A percentile compares a stretch with the other conserved stretches of the same genome.
These are phyloP conservation scores for Quercus phellos DNA, from an alignment of 331 rosid species.

Conservation along the genomic window DNA sequence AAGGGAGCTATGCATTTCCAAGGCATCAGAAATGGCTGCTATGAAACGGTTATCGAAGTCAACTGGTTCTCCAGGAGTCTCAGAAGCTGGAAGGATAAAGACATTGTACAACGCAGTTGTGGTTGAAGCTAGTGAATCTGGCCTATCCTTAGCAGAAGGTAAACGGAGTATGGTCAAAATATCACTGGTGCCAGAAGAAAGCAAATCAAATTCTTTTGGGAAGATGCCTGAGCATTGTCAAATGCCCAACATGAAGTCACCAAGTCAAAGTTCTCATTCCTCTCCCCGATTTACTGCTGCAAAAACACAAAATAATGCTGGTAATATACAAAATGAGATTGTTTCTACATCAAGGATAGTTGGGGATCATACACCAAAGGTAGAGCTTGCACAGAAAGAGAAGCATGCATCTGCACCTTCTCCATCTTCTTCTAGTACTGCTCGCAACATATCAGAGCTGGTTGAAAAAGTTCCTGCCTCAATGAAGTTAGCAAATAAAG, in stretches of 20 bases:
- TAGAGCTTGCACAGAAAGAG: slow-evolving; percentile 41
- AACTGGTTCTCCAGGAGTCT: slow-evolving; percentile 59
- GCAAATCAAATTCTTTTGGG: slow-evolving; percentile 29
- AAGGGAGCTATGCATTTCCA: slow-evolving; percentile 82
- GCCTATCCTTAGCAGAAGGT: slow-evolving; percentile 33
- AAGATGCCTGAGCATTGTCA: slow-evolving; percentile 35
- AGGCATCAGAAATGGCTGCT: slow-evolving; percentile 99
- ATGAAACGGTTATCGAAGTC: slow-evolving; percentile 77
- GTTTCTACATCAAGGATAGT: slow-evolving; percentile 31
- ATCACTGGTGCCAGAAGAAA: slow-evolving; percentile 57
- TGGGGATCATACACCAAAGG: slow-evolving; percentile 39
- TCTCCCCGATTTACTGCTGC: slow-evolving; percentile 38
- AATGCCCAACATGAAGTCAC: slow-evolving; percentile 29
- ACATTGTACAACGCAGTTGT: slow-evolving; percentile 77
- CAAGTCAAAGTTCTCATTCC: slow-evolving; percentile 35
- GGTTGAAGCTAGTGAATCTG: slow-evolving; percentile 47
- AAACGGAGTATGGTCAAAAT: slow-evolving; percentile 47
- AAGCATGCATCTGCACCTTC: slow-evolving; percentile 34
- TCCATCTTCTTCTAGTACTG: slow-evolving; percentile 29
- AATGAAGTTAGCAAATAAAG: slow-evolving; percentile 49
- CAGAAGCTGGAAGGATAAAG: slow-evolving; percentile 87
- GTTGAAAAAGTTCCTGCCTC: slow-evolving; percentile 38
- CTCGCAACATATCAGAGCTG: slow-evolving; percentile 35
- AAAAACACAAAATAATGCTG: slow-evolving; percentile 15
- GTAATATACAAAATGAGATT: slow-evolving; percentile 29